phyloP scores from a whole-genome alignment of 208 protist genomes.

The Acanthamoeba triangularis region DNA sequence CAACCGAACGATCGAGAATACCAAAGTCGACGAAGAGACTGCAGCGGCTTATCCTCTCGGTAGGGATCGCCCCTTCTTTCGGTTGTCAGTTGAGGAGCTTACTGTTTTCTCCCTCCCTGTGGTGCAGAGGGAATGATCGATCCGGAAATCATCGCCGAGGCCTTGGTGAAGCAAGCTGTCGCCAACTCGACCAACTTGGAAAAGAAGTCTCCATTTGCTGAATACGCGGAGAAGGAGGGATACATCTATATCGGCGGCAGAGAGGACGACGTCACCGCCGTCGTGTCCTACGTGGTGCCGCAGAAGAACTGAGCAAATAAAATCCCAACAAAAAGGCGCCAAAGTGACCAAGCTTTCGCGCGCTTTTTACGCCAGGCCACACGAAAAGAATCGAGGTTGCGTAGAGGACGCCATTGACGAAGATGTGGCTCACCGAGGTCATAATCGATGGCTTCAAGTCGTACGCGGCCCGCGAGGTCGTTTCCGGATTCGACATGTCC shows the following conservation, averaged over 20 bases:
- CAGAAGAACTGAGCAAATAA: neutral
- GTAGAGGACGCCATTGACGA: neutral
- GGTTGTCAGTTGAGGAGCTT: neutral
- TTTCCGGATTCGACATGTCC: slow-evolving; percentile 97
- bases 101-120: neutral
- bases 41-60: neutral
- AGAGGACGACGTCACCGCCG: slow-evolving; percentile 22
- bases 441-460: slow-evolving; percentile 99
- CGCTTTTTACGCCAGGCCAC: neutral
- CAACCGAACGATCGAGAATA: slow-evolving; percentile 30
- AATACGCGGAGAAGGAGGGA: neutral
- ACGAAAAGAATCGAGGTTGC: neutral
- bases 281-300: slow-evolving; percentile 15
- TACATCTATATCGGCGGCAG: slow-evolving; percentile 1
- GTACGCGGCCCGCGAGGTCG: slow-evolving; percentile 98
- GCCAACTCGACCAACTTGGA: slow-evolving; percentile 33
- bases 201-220: slow-evolving; percentile 41
- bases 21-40: neutral
- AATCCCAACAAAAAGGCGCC: neutral
- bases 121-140: slow-evolving; percentile 37
- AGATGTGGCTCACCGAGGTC: slow-evolving; percentile 99
- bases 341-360: neutral
- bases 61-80: neutral
- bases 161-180: slow-evolving; percentile 2
- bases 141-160: slow-evolving; percentile 6